Evolutionary conservation across 116 monocot genomes (phyloP), one percentile per base, ranked within the genome.

Genomic region (Iris pallida): DNA sequence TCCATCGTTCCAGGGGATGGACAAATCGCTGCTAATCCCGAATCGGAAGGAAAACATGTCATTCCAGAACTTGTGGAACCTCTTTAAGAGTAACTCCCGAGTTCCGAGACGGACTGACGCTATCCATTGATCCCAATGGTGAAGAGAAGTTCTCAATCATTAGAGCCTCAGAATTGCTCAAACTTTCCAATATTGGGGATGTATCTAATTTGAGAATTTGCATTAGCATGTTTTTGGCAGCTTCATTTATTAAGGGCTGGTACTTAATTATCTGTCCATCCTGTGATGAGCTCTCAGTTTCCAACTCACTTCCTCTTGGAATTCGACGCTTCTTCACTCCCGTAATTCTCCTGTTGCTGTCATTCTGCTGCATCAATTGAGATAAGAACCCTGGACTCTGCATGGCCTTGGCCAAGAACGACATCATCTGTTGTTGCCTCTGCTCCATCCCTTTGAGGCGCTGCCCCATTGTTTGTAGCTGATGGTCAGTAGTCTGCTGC

Each of bases 191-290:
- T 17, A 53, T 67, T 13, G 78, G 59, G 53, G 78, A 73, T 0
- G 78, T n/a, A 48, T 82, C 82, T 14, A 70, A 61, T 11, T 55
- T 78, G 19, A 82, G 53, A 57, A 78, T 78, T 58, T 81, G 76
- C 76, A 69, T 64, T 10, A 81, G 52, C 81, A 77, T 73, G 16
- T 67, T 55, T 58, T 81, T 77, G 11, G 77, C 82, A 16, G 82
- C 73, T 54, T 82, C 74, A 42, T 77, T 78, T n/a, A 77, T 70
- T 18, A 78, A 72, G 1, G 82, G 82, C 19, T 71, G 78, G 56
- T 74, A 78, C 60, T 82, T 78, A 10, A 82, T 20, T 45, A 82
- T 82, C 63, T 82, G 82, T 47, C 78, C 71, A 57, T 78, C 70
- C 3, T 11, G 60, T 1, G 67, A 75, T 20, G 65, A 48, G 40